Percentiles rank a stretch among this genome's conserved stretches.
These are phyloP conservation scores for Chrysochromulina tobinii DNA, from an alignment of 78 protist genomes.

Conservation along the genomic window DNA sequence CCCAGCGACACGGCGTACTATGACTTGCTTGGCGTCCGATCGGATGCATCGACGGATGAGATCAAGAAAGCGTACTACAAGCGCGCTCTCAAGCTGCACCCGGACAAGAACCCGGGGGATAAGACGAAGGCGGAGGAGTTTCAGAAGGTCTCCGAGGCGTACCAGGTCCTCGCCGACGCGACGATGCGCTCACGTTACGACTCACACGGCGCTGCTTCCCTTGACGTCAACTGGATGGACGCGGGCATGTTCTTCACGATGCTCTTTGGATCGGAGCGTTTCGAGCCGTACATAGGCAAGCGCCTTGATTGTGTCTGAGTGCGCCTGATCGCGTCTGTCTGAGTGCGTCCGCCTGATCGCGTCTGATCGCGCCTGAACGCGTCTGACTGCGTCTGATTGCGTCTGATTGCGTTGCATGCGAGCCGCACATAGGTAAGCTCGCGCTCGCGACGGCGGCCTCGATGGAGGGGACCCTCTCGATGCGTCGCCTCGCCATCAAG, in stretches of 20 bases:
- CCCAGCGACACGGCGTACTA: slow-evolving; percentile 9
- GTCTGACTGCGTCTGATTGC: too few relatives aligned
- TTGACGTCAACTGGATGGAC: background rate
- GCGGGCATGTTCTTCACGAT: slow-evolving; percentile 3
- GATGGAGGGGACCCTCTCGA: background rate
- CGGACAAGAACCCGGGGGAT: slow-evolving; percentile 57
- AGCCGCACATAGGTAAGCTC: background rate
- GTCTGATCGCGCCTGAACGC: too few relatives aligned
- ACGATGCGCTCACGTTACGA: slow-evolving; percentile 38
- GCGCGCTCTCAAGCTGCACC: slow-evolving; percentile 52
- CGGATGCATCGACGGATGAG: background rate
- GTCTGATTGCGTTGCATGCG: too few relatives aligned
- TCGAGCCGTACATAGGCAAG: background rate
- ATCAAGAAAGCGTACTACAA: slow-evolving; percentile 53
- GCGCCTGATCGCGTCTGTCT: too few relatives aligned
- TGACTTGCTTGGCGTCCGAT: slow-evolving; percentile 33
- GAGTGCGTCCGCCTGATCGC: too few relatives aligned
- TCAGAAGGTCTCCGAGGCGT: slow-evolving; percentile 43
- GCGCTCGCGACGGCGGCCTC: background rate
- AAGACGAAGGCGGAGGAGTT: slow-evolving; percentile 32
- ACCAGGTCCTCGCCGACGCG: slow-evolving; percentile 53
- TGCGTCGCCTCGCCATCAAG: background rate
- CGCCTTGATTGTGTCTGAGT: background rate
- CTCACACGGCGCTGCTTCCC: slow-evolving; percentile 39
- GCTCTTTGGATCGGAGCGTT: background rate